Conservation (phyloP, 2,329 filamentous ascomycete genomes). For the Metarhizium album region DNA sequence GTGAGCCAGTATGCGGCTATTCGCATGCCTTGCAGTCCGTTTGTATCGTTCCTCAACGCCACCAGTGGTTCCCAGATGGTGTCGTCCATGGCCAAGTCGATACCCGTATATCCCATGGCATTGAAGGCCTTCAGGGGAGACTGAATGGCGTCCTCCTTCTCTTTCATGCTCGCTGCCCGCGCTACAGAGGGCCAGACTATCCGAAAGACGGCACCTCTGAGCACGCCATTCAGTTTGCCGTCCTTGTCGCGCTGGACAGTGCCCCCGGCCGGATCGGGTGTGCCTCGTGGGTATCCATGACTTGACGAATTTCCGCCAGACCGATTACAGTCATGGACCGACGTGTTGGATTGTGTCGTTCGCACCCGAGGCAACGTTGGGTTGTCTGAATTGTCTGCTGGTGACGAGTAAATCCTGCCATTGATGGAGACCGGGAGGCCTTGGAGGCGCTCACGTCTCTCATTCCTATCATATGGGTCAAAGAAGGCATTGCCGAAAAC, state of each 20-base stretch:
- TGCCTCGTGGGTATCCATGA: conserved; percentile 30
- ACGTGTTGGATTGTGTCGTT: conserved; percentile 24
- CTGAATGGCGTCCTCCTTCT: conserved; percentile 36
- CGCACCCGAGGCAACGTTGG: conserved; percentile 16
- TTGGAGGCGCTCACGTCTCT: conserved; percentile 1
- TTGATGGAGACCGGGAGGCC: conserved; percentile 11
- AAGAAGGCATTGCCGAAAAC: background rate
- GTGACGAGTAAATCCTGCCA: conserved; percentile 12
- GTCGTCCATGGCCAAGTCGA: conserved; percentile 54
- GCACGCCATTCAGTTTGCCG: conserved; percentile 37
- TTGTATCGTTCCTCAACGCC: conserved; percentile 28
- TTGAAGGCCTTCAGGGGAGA: conserved; percentile 40
- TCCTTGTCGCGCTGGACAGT: conserved; percentile 37
- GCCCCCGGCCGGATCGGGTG: conserved; percentile 38
- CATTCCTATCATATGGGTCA: conserved; percentile 2
- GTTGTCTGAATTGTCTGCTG: background rate
- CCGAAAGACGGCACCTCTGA: conserved; percentile 40
- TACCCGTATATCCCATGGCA: conserved; percentile 41
- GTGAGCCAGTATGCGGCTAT: conserved; percentile 49
- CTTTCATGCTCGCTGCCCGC: conserved; percentile 32
- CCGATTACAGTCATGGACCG: conserved; percentile 28
- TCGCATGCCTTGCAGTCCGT: conserved; percentile 24
- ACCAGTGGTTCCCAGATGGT: conserved; percentile 41
- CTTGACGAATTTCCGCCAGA: conserved; percentile 28
- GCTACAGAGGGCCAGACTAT: conserved; percentile 46